Percentiles rank a stretch among this genome's conserved stretches.
These are phyloP conservation scores for Phialophora chinensis DNA, from an alignment of 2,329 filamentous ascomycete genomes.

Conservation along the genomic window DNA sequence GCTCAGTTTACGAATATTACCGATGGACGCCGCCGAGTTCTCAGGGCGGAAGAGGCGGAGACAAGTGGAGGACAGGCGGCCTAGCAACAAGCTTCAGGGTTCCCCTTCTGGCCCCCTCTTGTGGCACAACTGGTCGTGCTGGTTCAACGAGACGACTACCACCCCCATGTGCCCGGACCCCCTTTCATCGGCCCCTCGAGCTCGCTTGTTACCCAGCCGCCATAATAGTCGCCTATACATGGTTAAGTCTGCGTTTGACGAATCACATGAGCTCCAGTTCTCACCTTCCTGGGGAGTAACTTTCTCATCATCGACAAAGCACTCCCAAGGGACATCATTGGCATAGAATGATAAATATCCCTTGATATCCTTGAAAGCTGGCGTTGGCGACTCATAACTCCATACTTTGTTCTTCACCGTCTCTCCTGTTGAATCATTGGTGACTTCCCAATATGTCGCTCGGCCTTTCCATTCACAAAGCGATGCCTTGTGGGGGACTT, in stretches of 20 bases:
- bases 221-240: slow-evolving; percentile 60
- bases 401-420: slow-evolving; percentile 61
- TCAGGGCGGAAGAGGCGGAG: not conserved
- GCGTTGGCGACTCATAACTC: slow-evolving; percentile 63
- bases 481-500: slow-evolving; percentile 52
- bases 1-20: not conserved
- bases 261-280: not conserved
- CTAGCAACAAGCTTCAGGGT: not conserved
- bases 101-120: not conserved
- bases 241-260: slow-evolving; percentile 46
- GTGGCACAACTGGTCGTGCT: not conserved
- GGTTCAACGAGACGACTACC: slow-evolving; percentile 29
- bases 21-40: not conserved
- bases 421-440: slow-evolving; percentile 47
- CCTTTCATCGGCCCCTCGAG: slow-evolving; percentile 61
- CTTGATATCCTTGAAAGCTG: slow-evolving; percentile 59
- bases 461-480: slow-evolving; percentile 68
- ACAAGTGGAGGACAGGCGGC: not conserved
- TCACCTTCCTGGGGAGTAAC: slow-evolving; percentile 51
- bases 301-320: slow-evolving; percentile 66
- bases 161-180: slow-evolving; percentile 48
- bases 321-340: slow-evolving; percentile 62
- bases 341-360: slow-evolving; percentile 66
- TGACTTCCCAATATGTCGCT: slow-evolving; percentile 64
- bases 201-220: slow-evolving; percentile 68